phyloP scores from a whole-genome alignment of 176 grass and related monocot genomes.

The Neostapfia colusana region DNA sequence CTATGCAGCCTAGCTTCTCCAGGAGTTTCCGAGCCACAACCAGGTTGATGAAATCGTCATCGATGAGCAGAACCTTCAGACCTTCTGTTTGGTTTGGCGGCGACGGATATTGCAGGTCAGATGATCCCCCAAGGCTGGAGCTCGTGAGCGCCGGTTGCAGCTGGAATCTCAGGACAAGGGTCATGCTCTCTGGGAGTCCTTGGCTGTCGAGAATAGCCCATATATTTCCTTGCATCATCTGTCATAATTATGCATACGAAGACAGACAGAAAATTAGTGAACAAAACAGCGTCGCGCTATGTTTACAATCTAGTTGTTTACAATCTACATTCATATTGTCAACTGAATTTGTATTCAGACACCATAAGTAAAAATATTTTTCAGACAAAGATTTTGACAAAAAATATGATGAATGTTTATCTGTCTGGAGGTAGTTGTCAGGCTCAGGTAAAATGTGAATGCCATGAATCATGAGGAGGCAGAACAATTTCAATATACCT shows the following conservation, averaged over 20 bases:
- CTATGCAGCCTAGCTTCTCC: conserved; percentile 68
- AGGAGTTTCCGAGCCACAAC: conserved; percentile 62
- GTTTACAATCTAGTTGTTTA: neutral
- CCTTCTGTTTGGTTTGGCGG: conserved; percentile 41
- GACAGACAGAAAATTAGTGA: neutral
- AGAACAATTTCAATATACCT: conserved; percentile 41
- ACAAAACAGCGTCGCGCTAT: neutral
- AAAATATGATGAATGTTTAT: neutral
- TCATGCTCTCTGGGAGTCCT: conserved; percentile 67
- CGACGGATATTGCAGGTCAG: conserved; percentile 25
- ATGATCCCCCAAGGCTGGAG: conserved; percentile 38
- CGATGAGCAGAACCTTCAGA: conserved; percentile 65
- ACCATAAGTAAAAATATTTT: neutral
- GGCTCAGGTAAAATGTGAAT: neutral
- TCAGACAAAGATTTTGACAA: neutral
- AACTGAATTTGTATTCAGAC: neutral
- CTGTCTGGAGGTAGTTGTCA: neutral
- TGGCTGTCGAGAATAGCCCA: conserved; percentile 60
- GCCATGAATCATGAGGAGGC: neutral
- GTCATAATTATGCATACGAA: conserved; percentile 8
- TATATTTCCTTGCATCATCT: conserved; percentile 96
- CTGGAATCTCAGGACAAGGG: conserved; percentile 73
- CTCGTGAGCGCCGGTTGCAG: conserved; percentile 35
- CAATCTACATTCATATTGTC: neutral
- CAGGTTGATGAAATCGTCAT: conserved; percentile 65